Evolutionary conservation across 805 yeast genomes (phyloP), one percentile per base, ranked within the genome.

Genomic region (Millerozyma miso): DNA sequence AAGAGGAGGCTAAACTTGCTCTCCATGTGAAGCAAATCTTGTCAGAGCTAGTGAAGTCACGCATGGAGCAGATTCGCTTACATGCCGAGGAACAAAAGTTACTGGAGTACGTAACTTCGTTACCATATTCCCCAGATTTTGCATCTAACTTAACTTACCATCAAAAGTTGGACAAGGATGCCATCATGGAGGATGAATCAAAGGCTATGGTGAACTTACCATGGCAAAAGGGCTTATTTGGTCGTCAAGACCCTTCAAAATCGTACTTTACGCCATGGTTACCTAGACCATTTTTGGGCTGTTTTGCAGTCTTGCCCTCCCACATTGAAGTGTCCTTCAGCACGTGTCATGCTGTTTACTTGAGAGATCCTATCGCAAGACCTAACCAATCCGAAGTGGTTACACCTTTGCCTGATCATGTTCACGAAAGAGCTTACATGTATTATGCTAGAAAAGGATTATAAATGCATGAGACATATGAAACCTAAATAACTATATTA

Each of bases 361-460:
- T 93, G 63, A 84, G 97, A 67, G 96, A 93, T 63, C 99, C 99
- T 13, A 89, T 93, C 39, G 96, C 97, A 12, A 80, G 97, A 63
- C 97, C 97, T 4, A 97, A 97, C 44, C 90, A 87, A 59, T 85
- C 96, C 26, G 99, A 93, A 71, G 95, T 93, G 46, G 86, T 93
- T 49, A 74, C 96, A 43, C 99, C 99, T 42, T 88, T 84, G 64
- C 82, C 83, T 32, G 73, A 80, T 48, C 83, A 81, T 46, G 80
- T 82, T 51, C 97, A 91, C 58, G 93, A 90, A 69, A 81, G 95
- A 63, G 96, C 97, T 33, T 90, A 86, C 74, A 85, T 89, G 93
- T 89, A 83, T 79, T 91, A 91, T 67, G 79, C 79, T 39, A 82
- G 89, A 75, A 81, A 79, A 59, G 87, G 90, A 42, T 51, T 69